phyloP scores from a whole-genome alignment of 495 filamentous ascomycete genomes.

The Chaetomium tenue region DNA sequence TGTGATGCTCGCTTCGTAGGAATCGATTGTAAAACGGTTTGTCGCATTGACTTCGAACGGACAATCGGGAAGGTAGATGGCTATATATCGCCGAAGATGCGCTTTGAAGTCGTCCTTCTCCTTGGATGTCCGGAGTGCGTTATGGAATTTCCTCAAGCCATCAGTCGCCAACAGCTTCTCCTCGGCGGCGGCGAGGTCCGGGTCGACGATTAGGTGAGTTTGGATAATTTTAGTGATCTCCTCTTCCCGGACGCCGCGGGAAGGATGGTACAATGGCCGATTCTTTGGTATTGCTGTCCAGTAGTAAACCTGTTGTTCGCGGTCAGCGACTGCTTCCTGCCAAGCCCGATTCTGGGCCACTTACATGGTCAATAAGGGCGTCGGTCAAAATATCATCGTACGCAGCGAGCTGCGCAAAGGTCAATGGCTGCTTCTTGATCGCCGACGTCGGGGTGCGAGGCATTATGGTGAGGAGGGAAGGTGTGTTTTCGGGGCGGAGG shows the following conservation, averaged over 20 bases:
- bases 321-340: conserved; percentile 10
- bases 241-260: conserved; percentile 76
- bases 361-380: conserved; percentile 89
- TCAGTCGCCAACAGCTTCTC: conserved; percentile 65
- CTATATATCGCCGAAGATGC: conserved; percentile 87
- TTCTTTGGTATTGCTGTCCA: conserved; percentile 97
- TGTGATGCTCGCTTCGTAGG: conserved; percentile 83
- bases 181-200: conserved; percentile 68
- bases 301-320: conserved; percentile 68
- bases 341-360: conserved; percentile 33
- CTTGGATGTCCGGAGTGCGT: conserved; percentile 63
- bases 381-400: conserved; percentile 98
- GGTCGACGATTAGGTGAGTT: conserved; percentile 69
- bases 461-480: conserved; percentile 18
- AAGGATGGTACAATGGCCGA: conserved; percentile 77
- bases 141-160: conserved; percentile 69
- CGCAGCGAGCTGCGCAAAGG: conserved; percentile 77
- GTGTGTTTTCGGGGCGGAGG: not conserved
- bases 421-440: conserved; percentile 68
- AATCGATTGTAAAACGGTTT: conserved; percentile 90
- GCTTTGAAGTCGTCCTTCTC: conserved; percentile 85
- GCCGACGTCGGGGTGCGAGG: conserved; percentile 21
- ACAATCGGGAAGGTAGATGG: conserved; percentile 87
- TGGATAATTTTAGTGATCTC: conserved; percentile 77
- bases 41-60: conserved; percentile 93